Evolutionary conservation across 176 grass and related monocot species (phyloP), one percentile per base, ranked within the genome.

Genomic region (Guadua angustifolia): DNA sequence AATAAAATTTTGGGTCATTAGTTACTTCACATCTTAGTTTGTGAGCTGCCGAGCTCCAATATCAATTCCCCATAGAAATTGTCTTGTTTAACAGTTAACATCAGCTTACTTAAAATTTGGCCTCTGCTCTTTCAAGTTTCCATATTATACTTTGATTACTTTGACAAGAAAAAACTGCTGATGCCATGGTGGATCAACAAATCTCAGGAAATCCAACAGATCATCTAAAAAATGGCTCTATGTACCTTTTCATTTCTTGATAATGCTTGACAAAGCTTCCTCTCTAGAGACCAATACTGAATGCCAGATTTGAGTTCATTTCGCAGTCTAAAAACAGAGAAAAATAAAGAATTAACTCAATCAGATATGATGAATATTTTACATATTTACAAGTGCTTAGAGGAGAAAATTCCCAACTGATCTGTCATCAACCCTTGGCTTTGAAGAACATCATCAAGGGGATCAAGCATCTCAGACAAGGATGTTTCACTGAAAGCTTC

Each of bases 231-330:
- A 67, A 79, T 26, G 32, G 24, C 11, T 86, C 12, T 52, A 43
- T 5, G 11, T 50, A 98, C 95, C 93, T 90, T 93, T 51, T 87
- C 85, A 75, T 90, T 88, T 79, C 83, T 88, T 62, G 45, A 66
- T 84, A 95, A 83, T 79, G 89, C 82, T 85, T 84, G 80, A 61
- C 95, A 98, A 80, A 98, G 91, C 85, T 95, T 92, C 62, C 73
- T 89, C 74, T 95, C 95, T 74, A 98, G 89, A 62, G 85, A 84
- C 95, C 95, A 98, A 69, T 95, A 98, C 22, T 90, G 75, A 79
- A 90, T 84, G 74, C 95, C 93, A 75, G 89, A 92, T 85, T 88
- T 85, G 45, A 95, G 73, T 85, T 98, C 95, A 83, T 70, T 84
- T 70, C 50, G 78, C 77, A 98, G 67, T 73, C 93, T 95, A 81